These are phyloP conservation scores for Jackrogersella minutella DNA, from an alignment of 495 filamentous ascomycete species.

Conservation along the genomic window DNA sequence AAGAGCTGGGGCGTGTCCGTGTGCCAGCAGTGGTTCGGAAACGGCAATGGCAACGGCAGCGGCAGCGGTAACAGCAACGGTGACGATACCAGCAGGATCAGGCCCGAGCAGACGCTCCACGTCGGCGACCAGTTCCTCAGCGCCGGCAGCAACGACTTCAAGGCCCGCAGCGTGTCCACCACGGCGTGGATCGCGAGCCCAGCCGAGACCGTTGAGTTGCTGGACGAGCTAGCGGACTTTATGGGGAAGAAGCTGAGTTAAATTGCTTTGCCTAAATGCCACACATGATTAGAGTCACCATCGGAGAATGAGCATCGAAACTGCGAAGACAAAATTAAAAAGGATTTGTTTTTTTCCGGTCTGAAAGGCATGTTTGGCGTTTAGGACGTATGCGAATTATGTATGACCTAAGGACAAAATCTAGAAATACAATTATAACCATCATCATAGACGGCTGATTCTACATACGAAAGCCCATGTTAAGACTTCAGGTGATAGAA, in stretches of 20 bases:
- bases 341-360: conserved; percentile 1
- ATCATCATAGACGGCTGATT: conserved; percentile 15
- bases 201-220: conserved; percentile 82
- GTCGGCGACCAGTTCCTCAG: conserved; percentile 96
- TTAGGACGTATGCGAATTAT: conserved; percentile 4
- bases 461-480: too few relatives aligned
- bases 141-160: conserved; percentile 96
- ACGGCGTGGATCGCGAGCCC: conserved; percentile 93
- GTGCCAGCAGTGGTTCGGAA: conserved; percentile 90
- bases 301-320: neutral
- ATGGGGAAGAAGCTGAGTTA: conserved; percentile 58
- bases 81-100: conserved; percentile 44
- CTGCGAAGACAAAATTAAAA: conserved; percentile 3
- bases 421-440: conserved; percentile 6
- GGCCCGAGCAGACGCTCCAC: conserved; percentile 71
- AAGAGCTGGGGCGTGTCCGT: conserved; percentile 94
- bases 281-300: neutral
- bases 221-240: conserved; percentile 78
- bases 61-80: neutral
- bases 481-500: too few relatives aligned
- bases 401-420: neutral
- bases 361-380: conserved; percentile 32
- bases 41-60: conserved; percentile 61
- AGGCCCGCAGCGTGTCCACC: conserved; percentile 72
- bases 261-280: neutral